Conservation (phyloP, 2,329 filamentous ascomycete genomes). For the Aspergillus calidoustus region DNA sequence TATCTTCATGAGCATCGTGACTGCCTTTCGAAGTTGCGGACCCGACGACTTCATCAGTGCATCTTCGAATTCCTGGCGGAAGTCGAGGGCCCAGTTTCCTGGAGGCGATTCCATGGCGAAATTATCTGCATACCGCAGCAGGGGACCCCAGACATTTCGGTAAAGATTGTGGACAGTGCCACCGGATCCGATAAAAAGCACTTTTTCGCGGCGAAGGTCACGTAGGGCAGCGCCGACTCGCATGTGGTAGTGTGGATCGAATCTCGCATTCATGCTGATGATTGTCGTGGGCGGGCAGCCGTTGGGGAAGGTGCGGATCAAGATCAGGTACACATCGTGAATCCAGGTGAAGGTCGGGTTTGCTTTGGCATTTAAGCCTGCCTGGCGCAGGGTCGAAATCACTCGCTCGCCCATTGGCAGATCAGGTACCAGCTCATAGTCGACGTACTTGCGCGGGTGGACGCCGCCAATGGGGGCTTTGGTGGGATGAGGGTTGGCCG, state of each 20-base stretch:
- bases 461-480: constrained; percentile 71
- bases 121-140: constrained; percentile 66
- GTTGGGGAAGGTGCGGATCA: constrained; percentile 70
- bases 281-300: constrained; percentile 69
- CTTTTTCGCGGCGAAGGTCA: constrained; percentile 57
- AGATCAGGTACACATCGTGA: constrained; percentile 70
- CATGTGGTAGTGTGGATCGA: constrained; percentile 61
- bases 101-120: constrained; percentile 65
- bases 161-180: constrained; percentile 74
- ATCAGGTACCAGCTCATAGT: constrained; percentile 66
- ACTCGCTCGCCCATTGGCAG: constrained; percentile 56
- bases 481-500: constrained; percentile 63
- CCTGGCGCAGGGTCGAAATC: constrained; percentile 53
- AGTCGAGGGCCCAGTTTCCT: constrained; percentile 65
- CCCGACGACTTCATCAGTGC: constrained; percentile 58
- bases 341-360: constrained; percentile 71
- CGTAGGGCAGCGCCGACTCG: constrained; percentile 62
- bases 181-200: constrained; percentile 64
- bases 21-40: constrained; percentile 57
- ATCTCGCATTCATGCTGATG: constrained; percentile 53
- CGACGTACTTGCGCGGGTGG: constrained; percentile 65
- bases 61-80: constrained; percentile 68
- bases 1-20: constrained; percentile 70
- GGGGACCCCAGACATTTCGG: constrained; percentile 67
- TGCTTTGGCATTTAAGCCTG: constrained; percentile 58